phyloP scores from a whole-genome alignment of 129 eudicot species.

The Pulicaria dysenterica region DNA sequence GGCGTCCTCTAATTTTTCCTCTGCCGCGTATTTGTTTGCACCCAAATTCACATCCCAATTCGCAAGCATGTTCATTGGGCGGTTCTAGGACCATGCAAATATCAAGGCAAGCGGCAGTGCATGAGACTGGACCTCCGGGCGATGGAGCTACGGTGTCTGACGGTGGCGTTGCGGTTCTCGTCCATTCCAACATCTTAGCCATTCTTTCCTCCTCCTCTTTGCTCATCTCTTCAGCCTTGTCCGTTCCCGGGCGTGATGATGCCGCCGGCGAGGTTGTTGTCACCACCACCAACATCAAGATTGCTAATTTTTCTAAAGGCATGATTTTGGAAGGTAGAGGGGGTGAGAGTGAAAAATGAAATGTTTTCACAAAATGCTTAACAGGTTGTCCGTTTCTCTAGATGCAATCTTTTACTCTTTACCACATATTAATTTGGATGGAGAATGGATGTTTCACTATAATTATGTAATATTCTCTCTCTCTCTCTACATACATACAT shows the following conservation, averaged over 20 bases:
- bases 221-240: not conserved
- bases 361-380: slow-evolving; percentile 5
- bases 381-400: slow-evolving; percentile 15
- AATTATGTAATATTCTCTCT: no score
- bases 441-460: not conserved
- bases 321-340: slow-evolving; percentile 12
- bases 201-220: slow-evolving; percentile 23
- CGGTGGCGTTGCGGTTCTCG: slow-evolving; percentile 12
- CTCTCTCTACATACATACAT: no score
- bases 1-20: slow-evolving; percentile 15
- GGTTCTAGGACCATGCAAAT: slow-evolving; percentile 35
- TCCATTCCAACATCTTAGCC: slow-evolving; percentile 19
- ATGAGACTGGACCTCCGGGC: slow-evolving; percentile 17
- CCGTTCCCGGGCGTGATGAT: slow-evolving; percentile 5
- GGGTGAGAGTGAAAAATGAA: slow-evolving; percentile 16
- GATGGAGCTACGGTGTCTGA: slow-evolving; percentile 8
- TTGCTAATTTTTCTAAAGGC: slow-evolving; percentile 31
- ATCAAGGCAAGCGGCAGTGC: slow-evolving; percentile 31
- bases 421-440: slow-evolving; percentile 14
- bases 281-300: slow-evolving; percentile 29
- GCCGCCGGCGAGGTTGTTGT: slow-evolving; percentile 13
- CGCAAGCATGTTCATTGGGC: slow-evolving; percentile 2
- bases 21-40: slow-evolving; percentile 34
- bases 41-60: slow-evolving; percentile 30
- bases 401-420: slow-evolving; percentile 19